Percentiles rank a stretch among this genome's conserved stretches.
These are phyloP conservation scores for Xerophyta viscosa DNA, from an alignment of 106 monocot genomes.

Conservation along the genomic window DNA sequence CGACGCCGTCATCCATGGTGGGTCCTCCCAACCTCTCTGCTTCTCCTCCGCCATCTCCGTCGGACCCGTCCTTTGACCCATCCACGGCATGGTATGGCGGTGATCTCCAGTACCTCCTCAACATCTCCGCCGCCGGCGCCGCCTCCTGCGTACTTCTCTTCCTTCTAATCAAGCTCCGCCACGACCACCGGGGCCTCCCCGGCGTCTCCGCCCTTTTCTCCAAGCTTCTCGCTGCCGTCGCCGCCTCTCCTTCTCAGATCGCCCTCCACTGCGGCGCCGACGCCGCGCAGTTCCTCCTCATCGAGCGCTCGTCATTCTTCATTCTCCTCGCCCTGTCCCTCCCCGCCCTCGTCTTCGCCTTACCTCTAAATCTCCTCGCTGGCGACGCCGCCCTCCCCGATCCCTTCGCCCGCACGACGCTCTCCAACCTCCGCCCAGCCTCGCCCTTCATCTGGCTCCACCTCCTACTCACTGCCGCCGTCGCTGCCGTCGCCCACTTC, in stretches of 20 bases:
- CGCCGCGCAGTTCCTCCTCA: slow-evolving; percentile 85
- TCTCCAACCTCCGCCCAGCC: slow-evolving; percentile 51
- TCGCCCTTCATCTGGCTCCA: slow-evolving; percentile 81
- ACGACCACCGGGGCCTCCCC: slow-evolving; percentile 78
- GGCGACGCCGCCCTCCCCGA: slow-evolving; percentile 38
- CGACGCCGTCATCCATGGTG: neutral
- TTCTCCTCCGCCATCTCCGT: neutral
- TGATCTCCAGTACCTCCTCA: slow-evolving; percentile 91
- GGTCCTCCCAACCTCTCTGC: neutral
- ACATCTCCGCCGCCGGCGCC: slow-evolving; percentile 78
- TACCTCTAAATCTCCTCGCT: slow-evolving; percentile 65
- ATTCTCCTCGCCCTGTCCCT: slow-evolving; percentile 47
- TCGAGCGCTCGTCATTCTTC: slow-evolving; percentile 70
- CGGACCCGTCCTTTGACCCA: slow-evolving; percentile 18
- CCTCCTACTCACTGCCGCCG: slow-evolving; percentile 47
- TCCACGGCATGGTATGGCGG: slow-evolving; percentile 84
- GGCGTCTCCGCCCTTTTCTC: slow-evolving; percentile 72
- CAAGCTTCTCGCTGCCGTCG: slow-evolving; percentile 89
- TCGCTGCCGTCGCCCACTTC: slow-evolving; percentile 67
- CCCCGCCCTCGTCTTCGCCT: slow-evolving; percentile 34
- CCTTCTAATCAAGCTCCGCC: slow-evolving; percentile 87
- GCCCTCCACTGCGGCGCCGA: slow-evolving; percentile 97
- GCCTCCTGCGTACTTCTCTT: slow-evolving; percentile 81
- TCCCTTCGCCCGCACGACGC: slow-evolving; percentile 74
- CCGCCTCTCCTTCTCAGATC: slow-evolving; percentile 66